Conservation (phyloP, 257 asterid species). For the Petrea volubilis region DNA sequence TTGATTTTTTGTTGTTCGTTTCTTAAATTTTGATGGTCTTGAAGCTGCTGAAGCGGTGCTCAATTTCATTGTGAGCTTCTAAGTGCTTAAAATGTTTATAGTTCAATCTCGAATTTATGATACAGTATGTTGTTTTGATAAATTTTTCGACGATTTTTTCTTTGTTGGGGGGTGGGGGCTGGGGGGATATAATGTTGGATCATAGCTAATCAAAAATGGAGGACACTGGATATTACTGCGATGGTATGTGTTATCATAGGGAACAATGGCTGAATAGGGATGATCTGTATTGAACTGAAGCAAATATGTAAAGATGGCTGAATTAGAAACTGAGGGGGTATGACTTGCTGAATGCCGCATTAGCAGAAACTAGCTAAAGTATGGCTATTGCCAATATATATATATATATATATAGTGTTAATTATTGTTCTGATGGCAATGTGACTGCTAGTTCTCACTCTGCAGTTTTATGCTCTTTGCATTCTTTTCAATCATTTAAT, state of each 20-base stretch:
- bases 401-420: no score
- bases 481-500: not conserved
- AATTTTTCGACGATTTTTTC: not conserved
- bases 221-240: not conserved
- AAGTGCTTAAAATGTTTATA: no score
- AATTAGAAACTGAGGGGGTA: no score
- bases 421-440: not conserved
- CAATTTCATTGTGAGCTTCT: not conserved
- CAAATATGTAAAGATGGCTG: no score
- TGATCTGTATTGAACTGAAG: no score
- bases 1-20: not conserved
- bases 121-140: not conserved
- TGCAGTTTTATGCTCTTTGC: constrained; percentile 1
- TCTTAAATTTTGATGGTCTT: not conserved
- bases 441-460: not conserved
- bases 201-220: not conserved
- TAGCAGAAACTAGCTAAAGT: no score
- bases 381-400: no score
- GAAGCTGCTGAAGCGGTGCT: not conserved
- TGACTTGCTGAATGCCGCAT: no score
- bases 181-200: not conserved
- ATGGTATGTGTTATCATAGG: not conserved
- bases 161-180: not conserved
- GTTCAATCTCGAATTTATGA: no score
- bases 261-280: no score